Conservation (phyloP, 371 early-diverging fungal species). For the Cokeromyces recurvatus region DNA sequence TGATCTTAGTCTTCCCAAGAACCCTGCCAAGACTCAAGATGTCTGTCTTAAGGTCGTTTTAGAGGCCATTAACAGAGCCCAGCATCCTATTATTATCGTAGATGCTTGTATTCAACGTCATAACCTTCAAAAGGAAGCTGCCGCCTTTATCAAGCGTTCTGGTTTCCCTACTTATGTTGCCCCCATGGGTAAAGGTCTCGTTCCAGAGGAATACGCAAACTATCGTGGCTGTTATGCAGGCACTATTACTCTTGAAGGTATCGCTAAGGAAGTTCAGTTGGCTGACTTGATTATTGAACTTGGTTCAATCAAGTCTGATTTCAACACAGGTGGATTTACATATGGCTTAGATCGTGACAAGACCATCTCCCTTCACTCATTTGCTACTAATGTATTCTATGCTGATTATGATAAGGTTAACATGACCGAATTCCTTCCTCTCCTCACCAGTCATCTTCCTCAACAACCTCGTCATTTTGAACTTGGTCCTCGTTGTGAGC, state of each 20-base stretch:
- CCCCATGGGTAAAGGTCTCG: slow-evolving; percentile 49
- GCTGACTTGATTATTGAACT: slow-evolving; percentile 44
- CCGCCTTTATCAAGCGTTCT: slow-evolving; percentile 27
- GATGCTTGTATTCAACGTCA: slow-evolving; percentile 47
- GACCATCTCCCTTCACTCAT: slow-evolving; percentile 40
- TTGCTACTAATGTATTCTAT: slow-evolving; percentile 32
- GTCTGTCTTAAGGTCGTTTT: slow-evolving; percentile 26
- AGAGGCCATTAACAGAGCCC: slow-evolving; percentile 25
- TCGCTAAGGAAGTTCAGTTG: slow-evolving; percentile 28
- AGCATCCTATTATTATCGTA: slow-evolving; percentile 38
- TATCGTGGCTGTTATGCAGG: slow-evolving; percentile 45
- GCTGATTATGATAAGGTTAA: slow-evolving; percentile 38
- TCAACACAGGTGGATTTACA: slow-evolving; percentile 51
- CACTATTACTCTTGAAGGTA: slow-evolving; percentile 24
- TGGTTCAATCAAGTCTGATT: slow-evolving; percentile 47
- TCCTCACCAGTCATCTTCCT: slow-evolving; percentile 28
- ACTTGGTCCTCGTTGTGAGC: slow-evolving; percentile 23
- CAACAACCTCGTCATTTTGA: slow-evolving; percentile 16
- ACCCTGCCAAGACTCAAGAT: slow-evolving; percentile 26
- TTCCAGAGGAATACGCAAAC: slow-evolving; percentile 27
- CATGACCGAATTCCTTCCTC: slow-evolving; percentile 32
- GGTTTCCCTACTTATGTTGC: slow-evolving; percentile 39
- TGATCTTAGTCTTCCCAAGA: slow-evolving; percentile 16
- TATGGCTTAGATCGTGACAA: slow-evolving; percentile 25
- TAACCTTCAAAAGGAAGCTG: slow-evolving; percentile 22